Evolutionary conservation across 768 basidiomycete genomes (phyloP).

Genomic region (Phanerochaete sordida): DNA sequence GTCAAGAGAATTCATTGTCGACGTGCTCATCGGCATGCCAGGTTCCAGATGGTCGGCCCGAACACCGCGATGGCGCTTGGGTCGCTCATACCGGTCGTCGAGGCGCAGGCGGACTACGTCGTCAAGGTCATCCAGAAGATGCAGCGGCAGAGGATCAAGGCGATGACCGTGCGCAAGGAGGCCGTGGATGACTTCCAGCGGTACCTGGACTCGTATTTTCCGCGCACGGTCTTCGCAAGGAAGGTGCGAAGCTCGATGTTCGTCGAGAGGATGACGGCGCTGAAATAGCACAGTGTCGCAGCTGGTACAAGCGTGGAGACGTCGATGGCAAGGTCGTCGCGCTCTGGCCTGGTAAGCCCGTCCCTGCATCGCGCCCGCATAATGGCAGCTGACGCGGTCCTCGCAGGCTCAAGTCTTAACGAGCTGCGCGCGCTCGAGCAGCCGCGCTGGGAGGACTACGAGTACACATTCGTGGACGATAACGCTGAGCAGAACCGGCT

Average conservation of each 20-base stretch:
- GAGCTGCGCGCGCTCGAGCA: constrained; percentile 12
- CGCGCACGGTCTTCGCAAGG: background rate
- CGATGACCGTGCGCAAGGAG: constrained; percentile 23
- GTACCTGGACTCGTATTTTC: constrained; percentile 20
- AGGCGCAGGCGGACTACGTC: constrained; percentile 24
- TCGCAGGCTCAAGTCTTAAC: constrained; percentile 11
- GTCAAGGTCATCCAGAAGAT: constrained; percentile 25
- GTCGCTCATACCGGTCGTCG: constrained; percentile 23
- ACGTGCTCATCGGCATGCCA: too few relatives aligned
- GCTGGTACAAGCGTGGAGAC: constrained; percentile 26
- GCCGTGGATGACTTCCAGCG: constrained; percentile 27
- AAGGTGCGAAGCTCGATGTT: background rate
- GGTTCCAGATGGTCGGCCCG: constrained; percentile 18
- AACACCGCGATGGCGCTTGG: constrained; percentile 24
- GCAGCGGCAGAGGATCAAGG: constrained; percentile 25
- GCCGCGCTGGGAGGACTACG: constrained; percentile 28
- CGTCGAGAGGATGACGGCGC: background rate
- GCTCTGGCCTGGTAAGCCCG: constrained; percentile 21
- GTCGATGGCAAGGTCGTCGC: constrained; percentile 25
- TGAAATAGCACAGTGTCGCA: constrained; percentile 10
- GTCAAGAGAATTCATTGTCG: background rate
- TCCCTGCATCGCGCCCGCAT: background rate
- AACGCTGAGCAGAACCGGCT: constrained; percentile 16
- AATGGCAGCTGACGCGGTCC: background rate
- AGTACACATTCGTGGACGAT: constrained; percentile 13